phyloP scores from a whole-genome alignment of 1,284 basidiomycete genomes.

The Schizophyllum amplum region DNA sequence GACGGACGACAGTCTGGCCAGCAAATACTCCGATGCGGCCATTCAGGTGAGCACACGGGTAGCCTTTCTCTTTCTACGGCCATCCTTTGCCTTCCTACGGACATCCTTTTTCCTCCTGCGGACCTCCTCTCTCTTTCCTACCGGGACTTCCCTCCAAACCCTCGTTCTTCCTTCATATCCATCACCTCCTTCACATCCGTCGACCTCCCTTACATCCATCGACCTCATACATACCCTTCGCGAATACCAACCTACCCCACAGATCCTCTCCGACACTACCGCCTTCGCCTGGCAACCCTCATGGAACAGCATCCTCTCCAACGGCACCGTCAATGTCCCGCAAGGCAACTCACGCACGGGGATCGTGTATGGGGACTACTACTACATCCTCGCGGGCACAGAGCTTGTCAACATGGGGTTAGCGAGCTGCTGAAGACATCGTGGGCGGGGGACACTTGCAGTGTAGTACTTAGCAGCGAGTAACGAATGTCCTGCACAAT shows the following conservation, averaged over 20 bases:
- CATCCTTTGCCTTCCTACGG: no score
- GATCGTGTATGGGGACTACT: constrained; percentile 46
- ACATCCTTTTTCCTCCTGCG: no score
- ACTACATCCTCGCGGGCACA: neutral
- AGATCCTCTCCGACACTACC: constrained; percentile 47
- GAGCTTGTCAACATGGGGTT: neutral
- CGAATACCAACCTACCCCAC: neutral
- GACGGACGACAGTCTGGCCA: constrained; percentile 23
- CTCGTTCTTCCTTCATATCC: no score
- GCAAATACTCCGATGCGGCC: constrained; percentile 41
- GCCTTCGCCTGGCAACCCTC: constrained; percentile 44
- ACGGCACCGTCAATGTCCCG: constrained; percentile 58
- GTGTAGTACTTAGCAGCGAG: no score
- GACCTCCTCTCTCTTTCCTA: no score
- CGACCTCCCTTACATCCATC: neutral
- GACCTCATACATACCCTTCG: no score
- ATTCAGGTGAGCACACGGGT: constrained; percentile 39
- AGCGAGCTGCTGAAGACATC: neutral
- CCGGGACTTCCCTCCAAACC: no score
- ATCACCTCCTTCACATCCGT: neutral
- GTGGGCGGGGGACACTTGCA: no score
- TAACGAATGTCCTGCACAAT: no score
- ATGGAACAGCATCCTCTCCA: constrained; percentile 58
- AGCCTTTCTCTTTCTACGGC: no score
- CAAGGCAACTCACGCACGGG: constrained; percentile 51